Conservation (phyloP, 2,329 filamentous ascomycete genomes). For the Cadophora luteo-olivacea region DNA sequence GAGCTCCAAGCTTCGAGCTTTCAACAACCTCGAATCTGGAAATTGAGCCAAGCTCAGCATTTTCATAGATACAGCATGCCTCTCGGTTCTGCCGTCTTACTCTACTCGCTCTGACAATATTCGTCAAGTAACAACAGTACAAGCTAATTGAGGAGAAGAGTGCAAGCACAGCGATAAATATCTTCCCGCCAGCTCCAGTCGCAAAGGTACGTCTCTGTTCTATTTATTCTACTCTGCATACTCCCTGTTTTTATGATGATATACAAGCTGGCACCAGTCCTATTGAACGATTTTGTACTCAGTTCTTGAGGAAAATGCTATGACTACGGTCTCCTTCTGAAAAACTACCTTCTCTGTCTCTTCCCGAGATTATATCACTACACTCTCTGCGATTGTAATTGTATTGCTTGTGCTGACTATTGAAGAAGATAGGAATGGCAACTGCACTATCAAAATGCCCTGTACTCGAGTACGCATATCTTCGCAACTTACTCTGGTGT, state of each 20-base stretch:
- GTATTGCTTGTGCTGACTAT: background rate
- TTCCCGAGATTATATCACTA: background rate
- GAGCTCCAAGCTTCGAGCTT: background rate
- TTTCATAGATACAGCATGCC: background rate
- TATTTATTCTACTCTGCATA: background rate
- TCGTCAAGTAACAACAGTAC: too few relatives aligned
- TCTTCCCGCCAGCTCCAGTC: slow-evolving; percentile 13
- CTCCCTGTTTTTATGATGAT: slow-evolving; percentile 37
- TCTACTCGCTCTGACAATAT: too few relatives aligned
- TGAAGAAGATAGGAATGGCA: background rate
- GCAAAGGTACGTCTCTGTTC: slow-evolving; percentile 21
- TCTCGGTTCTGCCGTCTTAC: too few relatives aligned
- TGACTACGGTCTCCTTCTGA: slow-evolving; percentile 41
- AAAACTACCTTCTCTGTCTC: background rate
- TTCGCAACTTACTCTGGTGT: background rate
- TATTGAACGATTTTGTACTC: slow-evolving; percentile 41
- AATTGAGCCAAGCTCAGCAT: slow-evolving; percentile 22
- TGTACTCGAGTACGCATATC: background rate
- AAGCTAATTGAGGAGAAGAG: too few relatives aligned
- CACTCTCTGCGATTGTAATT: too few relatives aligned
- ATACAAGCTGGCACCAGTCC: slow-evolving; percentile 42
- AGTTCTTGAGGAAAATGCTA: slow-evolving; percentile 39
- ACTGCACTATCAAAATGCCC: background rate
- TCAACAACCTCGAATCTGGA: slow-evolving; percentile 13
- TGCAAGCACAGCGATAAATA: background rate